Percentiles rank a stretch among this genome's conserved stretches.
Conservation (phyloP, 1,284 basidiomycete species). For the Cryptococcus sp. region DNA sequence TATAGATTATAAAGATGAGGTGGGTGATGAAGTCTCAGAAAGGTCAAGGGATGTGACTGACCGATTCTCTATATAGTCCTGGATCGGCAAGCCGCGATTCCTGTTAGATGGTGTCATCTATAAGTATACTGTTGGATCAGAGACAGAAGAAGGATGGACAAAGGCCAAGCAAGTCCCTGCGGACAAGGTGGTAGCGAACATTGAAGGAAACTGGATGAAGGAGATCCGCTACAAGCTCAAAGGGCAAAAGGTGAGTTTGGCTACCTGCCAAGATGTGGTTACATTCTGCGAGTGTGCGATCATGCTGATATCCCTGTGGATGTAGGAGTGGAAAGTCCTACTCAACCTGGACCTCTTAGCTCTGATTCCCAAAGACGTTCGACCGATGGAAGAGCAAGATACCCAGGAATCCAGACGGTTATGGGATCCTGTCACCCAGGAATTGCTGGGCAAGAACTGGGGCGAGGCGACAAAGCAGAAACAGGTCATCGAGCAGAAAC, state of each 20-base stretch:
- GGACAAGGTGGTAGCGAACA: conserved; percentile 71
- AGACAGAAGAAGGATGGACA: conserved; percentile 67
- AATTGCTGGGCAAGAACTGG: conserved; percentile 81
- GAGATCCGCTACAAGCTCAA: conserved; percentile 77
- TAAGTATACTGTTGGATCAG: conserved; percentile 62
- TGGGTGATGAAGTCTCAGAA: conserved; percentile 50
- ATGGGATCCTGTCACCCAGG: conserved; percentile 82
- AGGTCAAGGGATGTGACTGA: too few relatives aligned
- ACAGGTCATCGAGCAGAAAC: conserved; percentile 81
- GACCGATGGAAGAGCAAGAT: conserved; percentile 77
- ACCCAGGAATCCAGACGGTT: conserved; percentile 80
- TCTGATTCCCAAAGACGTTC: conserved; percentile 79
- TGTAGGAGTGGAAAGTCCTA: conserved; percentile 66
- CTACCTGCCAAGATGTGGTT: too few relatives aligned
- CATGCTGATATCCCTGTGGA: conserved; percentile 35
- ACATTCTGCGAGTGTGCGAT: too few relatives aligned
- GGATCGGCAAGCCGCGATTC: conserved; percentile 88
- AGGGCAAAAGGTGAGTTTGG: conserved; percentile 58
- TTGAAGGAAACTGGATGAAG: conserved; percentile 88
- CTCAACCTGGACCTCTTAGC: conserved; percentile 75
- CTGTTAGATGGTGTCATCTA: conserved; percentile 88
- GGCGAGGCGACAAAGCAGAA: conserved; percentile 85
- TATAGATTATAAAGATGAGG: conserved; percentile 95
- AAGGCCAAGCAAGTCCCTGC: conserved; percentile 87
- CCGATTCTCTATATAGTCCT: conserved; percentile 62